Percentiles rank a stretch among this genome's conserved stretches.
These are phyloP conservation scores for Cicer yamashitae DNA, from an alignment of 306 rosid species.

Conservation along the genomic window DNA sequence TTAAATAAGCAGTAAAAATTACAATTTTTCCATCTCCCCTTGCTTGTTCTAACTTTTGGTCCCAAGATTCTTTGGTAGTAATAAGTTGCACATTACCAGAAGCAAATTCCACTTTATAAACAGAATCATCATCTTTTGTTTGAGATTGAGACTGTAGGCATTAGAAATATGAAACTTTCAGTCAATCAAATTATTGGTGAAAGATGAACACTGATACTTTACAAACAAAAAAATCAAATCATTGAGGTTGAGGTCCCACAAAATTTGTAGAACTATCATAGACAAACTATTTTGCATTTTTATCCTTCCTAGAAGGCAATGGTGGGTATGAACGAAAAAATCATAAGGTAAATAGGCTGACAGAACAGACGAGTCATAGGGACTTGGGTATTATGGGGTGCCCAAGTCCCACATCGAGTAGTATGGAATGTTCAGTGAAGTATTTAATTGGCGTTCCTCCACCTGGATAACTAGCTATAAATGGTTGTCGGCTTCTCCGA, in stretches of 20 bases:
- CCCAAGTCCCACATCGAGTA: too few relatives aligned
- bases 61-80: conserved; percentile 83
- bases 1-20: conserved; percentile 39
- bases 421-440: too few relatives aligned
- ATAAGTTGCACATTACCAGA: conserved; percentile 77
- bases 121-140: conserved; percentile 57
- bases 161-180: conserved; percentile 43
- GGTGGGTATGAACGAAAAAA: conserved; percentile 5
- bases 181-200: conserved; percentile 38
- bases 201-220: conserved; percentile 1
- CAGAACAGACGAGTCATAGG: background rate
- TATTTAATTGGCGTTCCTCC: too few relatives aligned
- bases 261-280: conserved; percentile 21
- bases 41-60: conserved; percentile 87
- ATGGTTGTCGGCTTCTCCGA: background rate
- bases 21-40: conserved; percentile 76
- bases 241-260: conserved; percentile 29
- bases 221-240: background rate
- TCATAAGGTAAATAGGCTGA: conserved; percentile 5
- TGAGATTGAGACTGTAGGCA: conserved; percentile 51
- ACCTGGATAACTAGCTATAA: too few relatives aligned
- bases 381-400: too few relatives aligned
- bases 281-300: too few relatives aligned
- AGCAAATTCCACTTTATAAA: conserved; percentile 64
- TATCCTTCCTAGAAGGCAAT: background rate